Base-by-base conservation (phyloP, 2,329 filamentous ascomycete genomes). In the Chaetomium olivaceum region DNA sequence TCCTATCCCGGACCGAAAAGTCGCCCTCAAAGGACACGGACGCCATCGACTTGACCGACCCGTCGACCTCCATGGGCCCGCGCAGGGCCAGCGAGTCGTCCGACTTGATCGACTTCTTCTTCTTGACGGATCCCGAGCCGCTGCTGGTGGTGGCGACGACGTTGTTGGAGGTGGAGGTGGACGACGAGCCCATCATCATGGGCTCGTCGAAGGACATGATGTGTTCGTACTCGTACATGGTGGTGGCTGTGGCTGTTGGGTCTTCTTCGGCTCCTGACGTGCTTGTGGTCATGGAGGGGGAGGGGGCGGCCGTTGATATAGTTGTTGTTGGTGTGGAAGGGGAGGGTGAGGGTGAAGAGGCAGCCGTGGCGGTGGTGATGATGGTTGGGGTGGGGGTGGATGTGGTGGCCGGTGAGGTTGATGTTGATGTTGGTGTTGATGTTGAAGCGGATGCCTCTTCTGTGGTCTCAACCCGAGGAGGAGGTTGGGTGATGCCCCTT, bases 31-130 rank as follows among this genome's bases (percentile, higher is more conserved):
- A 76, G 16, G 73, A 77, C 59, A 84, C 77, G 31, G 77, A 78
- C 7, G 80, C 78, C 60, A 79, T 80, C 6, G 78, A 80, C 67
- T 78, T 78, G 70, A 85, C 79, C 3, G 79, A 81, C 12, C 80
- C 80, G 27, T 77, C 75, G 23, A 85, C 77, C 65, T 84, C 80
- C 67, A 83, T 73, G 9, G 81, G 81, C 0, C 81, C 81, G 3
- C 73, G 70, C 6, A 83, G 74, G 27, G 75, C 71, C 62, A 83
- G 69, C 43, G 78, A 74, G 19, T 76, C 71, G 43, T 82, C 80
- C 59, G 77, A 81, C 68, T 77, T 77, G 71, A 83, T 79, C 68
- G 76, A 78, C 63, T 75, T 76, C 19, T 75, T 77, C 65, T 75
- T 76, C 61, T 67, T 72, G 31, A 67, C 63, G 4, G 70, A 65